Evolutionary conservation across 1,284 basidiomycete species (phyloP), one percentile per base, ranked within the genome.

Genomic region (Leccinum insigne): DNA sequence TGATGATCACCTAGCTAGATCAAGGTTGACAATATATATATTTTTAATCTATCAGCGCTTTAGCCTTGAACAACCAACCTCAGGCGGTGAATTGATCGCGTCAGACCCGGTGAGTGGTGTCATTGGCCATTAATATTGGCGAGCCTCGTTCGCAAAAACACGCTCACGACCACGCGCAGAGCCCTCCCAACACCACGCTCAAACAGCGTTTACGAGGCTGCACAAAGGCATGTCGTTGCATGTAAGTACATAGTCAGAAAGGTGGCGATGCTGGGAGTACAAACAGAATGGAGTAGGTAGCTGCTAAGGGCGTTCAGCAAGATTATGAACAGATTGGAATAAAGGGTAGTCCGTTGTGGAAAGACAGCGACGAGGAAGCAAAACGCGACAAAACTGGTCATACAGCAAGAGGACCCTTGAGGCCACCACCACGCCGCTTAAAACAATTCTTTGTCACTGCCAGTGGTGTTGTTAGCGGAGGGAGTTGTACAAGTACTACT

Each of bases 361-460:
- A 26, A 26, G 26, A 0, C 26, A 7, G 26, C 26, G 26, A 26
- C 0, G 26, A 26, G 26, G 26, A 26, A 26, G 26, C 26, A 26
- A 26, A 26, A 26, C 26, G 26, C 26, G 6, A 26, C 26, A 26
- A 26, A 26, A 26, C 26, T 26, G 26, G 26, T 26, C 26, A 26
- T 26, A 26, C 26, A 26, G 26, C 26, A 1, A 26, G 26, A 26
- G 26, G 26, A 26, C 26, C 26, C 26, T 26, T 26, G 26, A 26
- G 26, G 9, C 88, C 89, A 63, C 86, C 86, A 21, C 89, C 89
- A 29, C 82, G 81, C 32, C 83, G 81, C 21, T 84, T 11, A 26
- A 26, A 26, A 26, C 23, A 26, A 26, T 26, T 26, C 23, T 26
- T 26, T 26, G 23, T 26, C 23, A 26, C 23, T 26, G 26, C 26